phyloP scores from a whole-genome alignment of 2,329 filamentous ascomycete species.

The Metarhizium anisopliae region DNA sequence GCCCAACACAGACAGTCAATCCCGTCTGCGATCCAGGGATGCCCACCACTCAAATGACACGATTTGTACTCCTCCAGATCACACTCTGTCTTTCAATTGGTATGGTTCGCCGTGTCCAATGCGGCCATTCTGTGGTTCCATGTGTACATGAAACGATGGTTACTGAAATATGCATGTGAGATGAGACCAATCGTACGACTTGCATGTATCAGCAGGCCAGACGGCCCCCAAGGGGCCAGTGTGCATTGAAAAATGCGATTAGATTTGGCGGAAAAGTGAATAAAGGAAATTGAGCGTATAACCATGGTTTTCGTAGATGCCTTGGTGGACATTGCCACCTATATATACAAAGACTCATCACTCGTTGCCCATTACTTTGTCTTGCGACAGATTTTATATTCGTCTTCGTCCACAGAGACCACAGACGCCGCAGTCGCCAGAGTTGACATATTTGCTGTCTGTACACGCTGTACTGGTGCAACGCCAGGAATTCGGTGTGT shows the following conservation, averaged over 20 bases:
- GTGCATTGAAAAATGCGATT: no score
- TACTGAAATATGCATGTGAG: background rate
- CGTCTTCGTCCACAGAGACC: slow-evolving; percentile 53
- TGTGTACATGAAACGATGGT: background rate
- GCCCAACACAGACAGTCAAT: background rate
- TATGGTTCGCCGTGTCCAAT: background rate
- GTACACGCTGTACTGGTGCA: slow-evolving; percentile 50
- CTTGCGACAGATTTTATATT: background rate
- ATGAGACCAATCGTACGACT: background rate
- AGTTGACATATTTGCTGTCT: slow-evolving; percentile 53
- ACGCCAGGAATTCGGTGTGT: slow-evolving; percentile 51
- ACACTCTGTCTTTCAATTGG: background rate
- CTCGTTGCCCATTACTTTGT: background rate
- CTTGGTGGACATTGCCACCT: no score
- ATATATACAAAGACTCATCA: background rate
- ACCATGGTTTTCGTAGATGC: no score
- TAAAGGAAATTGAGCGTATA: no score
- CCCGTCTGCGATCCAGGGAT: background rate
- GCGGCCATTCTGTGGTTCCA: background rate
- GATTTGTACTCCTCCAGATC: background rate
- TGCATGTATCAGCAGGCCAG: no score
- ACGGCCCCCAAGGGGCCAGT: no score
- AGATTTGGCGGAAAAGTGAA: no score
- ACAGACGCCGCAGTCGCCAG: slow-evolving; percentile 60
- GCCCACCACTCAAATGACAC: background rate